These are phyloP conservation scores for Apodospora peruviana DNA, from an alignment of 495 filamentous ascomycete genomes.

Conservation along the genomic window DNA sequence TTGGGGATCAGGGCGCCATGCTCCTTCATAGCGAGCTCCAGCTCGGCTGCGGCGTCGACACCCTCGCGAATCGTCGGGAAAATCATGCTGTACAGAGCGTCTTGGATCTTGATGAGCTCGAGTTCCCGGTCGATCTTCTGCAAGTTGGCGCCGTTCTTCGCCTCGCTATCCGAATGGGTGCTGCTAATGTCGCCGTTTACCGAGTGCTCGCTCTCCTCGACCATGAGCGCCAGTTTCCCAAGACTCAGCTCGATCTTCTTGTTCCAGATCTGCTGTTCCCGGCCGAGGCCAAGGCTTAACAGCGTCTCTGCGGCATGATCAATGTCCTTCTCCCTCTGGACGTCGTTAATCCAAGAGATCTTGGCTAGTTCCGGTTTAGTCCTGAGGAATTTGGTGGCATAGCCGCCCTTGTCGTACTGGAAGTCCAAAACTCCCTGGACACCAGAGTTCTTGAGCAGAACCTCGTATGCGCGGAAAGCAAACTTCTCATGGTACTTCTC, in stretches of 20 bases:
- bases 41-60: constrained; percentile 70
- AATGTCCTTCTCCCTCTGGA: constrained; percentile 66
- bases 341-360: constrained; percentile 92
- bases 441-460: constrained; percentile 59
- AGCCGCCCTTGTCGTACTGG: constrained; percentile 52
- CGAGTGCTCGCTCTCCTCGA: constrained; percentile 40
- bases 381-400: constrained; percentile 70
- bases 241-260: constrained; percentile 89
- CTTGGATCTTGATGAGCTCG: constrained; percentile 65
- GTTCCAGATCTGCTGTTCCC: constrained; percentile 75
- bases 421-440: constrained; percentile 65
- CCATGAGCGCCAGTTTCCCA: constrained; percentile 72
- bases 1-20: constrained; percentile 52
- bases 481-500: constrained; percentile 67
- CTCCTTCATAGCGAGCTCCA: constrained; percentile 66
- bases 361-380: constrained; percentile 62
- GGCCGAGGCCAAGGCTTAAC: constrained; percentile 53
- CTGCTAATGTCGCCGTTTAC: constrained; percentile 26
- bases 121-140: constrained; percentile 54
- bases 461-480: constrained; percentile 74
- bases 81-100: constrained; percentile 55
- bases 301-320: constrained; percentile 62
- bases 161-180: constrained; percentile 19
- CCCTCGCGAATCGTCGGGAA: constrained; percentile 55
- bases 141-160: constrained; percentile 27